These are phyloP conservation scores for Paraleonurus japonicus DNA, from an alignment of 257 asterid genomes.

Conservation along the genomic window DNA sequence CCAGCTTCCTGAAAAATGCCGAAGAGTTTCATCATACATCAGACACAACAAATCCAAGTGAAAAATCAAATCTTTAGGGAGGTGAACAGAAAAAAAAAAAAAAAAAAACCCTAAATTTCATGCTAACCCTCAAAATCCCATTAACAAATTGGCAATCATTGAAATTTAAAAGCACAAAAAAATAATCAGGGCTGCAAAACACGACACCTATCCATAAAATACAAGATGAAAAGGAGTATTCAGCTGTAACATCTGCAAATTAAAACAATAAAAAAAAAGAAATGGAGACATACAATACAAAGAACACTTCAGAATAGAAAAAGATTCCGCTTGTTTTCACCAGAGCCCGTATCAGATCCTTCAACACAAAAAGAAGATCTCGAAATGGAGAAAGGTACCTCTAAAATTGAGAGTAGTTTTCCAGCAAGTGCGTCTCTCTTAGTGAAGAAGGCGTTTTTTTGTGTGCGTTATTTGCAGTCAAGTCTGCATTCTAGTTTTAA, in stretches of 20 bases:
- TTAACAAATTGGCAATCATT: slow-evolving; percentile 1
- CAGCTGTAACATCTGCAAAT: background rate
- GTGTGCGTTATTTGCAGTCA: background rate
- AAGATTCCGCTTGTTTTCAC: background rate
- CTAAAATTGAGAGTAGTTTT: slow-evolving; percentile 6
- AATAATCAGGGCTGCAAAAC: slow-evolving; percentile 13
- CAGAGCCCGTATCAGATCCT: slow-evolving; percentile 19
- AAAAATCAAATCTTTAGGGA: slow-evolving; percentile 10
- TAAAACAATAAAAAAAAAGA: background rate
- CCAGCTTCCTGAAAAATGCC: slow-evolving; percentile 28
- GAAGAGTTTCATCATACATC: background rate
- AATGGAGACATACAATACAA: background rate
- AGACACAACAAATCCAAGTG: background rate
- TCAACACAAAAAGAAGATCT: slow-evolving; percentile 14
- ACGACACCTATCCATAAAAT: background rate
- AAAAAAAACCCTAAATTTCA: slow-evolving; percentile 31
- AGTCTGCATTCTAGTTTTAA: background rate
- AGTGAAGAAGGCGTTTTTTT: background rate
- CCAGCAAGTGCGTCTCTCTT: background rate
- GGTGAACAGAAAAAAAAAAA: slow-evolving; percentile 28
- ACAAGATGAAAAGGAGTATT: background rate
- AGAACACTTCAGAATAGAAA: background rate
- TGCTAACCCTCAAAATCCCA: slow-evolving; percentile 19
- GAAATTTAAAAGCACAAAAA: background rate
- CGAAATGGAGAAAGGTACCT: slow-evolving; percentile 23